Evolutionary conservation across 257 asterid genomes (phyloP).

Genomic region (Salvia hispanica): DNA sequence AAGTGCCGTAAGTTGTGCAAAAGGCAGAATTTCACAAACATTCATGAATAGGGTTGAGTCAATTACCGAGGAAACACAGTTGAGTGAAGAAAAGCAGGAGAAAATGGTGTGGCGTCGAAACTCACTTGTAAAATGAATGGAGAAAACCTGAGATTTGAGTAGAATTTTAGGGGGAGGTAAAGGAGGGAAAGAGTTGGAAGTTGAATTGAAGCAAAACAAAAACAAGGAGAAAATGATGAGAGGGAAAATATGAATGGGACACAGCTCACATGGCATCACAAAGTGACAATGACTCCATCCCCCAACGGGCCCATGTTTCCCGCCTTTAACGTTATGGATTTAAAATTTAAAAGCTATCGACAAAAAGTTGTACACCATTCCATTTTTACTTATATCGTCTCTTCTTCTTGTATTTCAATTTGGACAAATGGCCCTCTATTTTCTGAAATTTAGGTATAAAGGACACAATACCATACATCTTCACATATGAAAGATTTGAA

Average conservation of each 20-base stretch:
- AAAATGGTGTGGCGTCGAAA: conserved; percentile 11
- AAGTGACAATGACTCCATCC: conserved; percentile 10
- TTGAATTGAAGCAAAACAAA: conserved; percentile 16
- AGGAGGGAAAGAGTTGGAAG: neutral
- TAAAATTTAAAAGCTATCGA: neutral
- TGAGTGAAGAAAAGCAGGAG: neutral
- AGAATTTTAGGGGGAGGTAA: conserved; percentile 1
- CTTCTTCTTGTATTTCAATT: too few relatives aligned
- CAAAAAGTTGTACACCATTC: neutral
- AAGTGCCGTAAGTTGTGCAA: neutral
- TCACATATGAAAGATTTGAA: too few relatives aligned
- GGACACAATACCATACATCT: too few relatives aligned
- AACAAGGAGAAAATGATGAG: conserved; percentile 43
- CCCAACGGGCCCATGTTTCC: conserved; percentile 47
- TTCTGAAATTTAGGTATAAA: too few relatives aligned
- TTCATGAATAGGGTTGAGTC: neutral
- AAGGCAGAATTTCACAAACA: neutral
- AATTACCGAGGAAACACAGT: neutral
- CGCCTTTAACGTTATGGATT: conserved; percentile 42
- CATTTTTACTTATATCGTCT: too few relatives aligned
- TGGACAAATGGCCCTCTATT: too few relatives aligned
- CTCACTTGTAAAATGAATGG: conserved; percentile 29
- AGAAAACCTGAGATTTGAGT: neutral
- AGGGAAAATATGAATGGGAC: conserved; percentile 27
- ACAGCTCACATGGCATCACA: conserved; percentile 33